Evolutionary conservation across 805 yeast genomes (phyloP).

Genomic region (Candida ovalis): DNA sequence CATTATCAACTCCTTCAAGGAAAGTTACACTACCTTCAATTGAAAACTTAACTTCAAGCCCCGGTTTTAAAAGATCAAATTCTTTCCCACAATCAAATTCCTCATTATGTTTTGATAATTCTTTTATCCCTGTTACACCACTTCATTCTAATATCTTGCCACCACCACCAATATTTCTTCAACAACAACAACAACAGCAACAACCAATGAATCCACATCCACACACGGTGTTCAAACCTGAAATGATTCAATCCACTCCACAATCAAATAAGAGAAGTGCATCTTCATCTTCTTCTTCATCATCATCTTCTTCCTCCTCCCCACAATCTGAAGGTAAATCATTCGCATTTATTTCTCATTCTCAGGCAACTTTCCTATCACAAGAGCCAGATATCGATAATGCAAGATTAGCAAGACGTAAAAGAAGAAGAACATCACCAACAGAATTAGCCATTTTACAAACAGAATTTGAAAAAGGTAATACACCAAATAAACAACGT

Average conservation of each 20-base stretch:
- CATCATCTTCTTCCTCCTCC: constrained; percentile 6
- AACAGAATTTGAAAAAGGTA: constrained; percentile 68
- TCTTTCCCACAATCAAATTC: constrained; percentile 15
- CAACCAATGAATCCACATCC: background rate
- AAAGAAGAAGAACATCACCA: constrained; percentile 92
- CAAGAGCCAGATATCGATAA: constrained; percentile 84
- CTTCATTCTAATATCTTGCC: constrained; percentile 14
- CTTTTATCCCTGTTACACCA: constrained; percentile 21
- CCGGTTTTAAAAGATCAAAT: constrained; percentile 20
- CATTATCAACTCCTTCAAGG: no score
- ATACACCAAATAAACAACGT: constrained; percentile 75
- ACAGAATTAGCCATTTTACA: constrained; percentile 79
- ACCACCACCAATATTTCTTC: constrained; percentile 18
- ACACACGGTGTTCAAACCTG: background rate
- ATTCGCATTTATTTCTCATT: constrained; percentile 90
- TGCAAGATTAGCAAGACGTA: constrained; percentile 89
- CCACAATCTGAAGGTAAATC: constrained; percentile 31
- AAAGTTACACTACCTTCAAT: constrained; percentile 23
- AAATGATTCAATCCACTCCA: background rate
- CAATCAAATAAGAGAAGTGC: constrained; percentile 7
- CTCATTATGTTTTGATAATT: constrained; percentile 1
- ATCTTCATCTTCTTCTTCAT: background rate
- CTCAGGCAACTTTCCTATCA: constrained; percentile 81
- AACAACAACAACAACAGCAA: background rate
- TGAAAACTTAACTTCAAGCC: constrained; percentile 24